Conservation (phyloP, 768 basidiomycete species). For the Cystobasidium tubakii region DNA sequence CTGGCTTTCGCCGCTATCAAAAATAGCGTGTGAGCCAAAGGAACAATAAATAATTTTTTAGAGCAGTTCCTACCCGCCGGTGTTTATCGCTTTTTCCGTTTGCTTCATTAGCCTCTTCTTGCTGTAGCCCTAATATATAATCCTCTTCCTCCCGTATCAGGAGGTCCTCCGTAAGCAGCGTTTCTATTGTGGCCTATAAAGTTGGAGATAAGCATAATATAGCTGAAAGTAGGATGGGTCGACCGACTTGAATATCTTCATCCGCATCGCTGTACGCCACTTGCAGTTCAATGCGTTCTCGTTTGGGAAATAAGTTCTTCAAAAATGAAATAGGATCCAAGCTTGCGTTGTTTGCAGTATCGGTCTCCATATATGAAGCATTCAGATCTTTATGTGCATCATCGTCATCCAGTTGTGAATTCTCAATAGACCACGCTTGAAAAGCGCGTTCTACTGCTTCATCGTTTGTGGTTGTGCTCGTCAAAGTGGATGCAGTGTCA, state of each 20-base stretch:
- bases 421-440: constrained; percentile 19
- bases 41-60: too few relatives aligned
- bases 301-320: constrained; percentile 31
- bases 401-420: constrained; percentile 4
- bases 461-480: constrained; percentile 14
- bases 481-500: background rate
- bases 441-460: constrained; percentile 33
- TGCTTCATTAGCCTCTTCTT: background rate
- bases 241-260: constrained; percentile 19
- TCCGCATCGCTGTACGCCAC: constrained; percentile 21
- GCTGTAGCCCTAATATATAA: background rate
- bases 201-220: background rate
- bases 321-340: constrained; percentile 30
- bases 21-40: background rate
- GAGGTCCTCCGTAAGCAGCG: constrained; percentile 26
- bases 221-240: background rate
- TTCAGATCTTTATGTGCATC: background rate
- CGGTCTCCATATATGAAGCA: background rate
- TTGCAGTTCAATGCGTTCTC: constrained; percentile 19
- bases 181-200: constrained; percentile 24
- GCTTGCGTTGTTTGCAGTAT: background rate
- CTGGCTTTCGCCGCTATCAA: constrained; percentile 12
- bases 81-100: background rate
- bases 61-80: background rate
- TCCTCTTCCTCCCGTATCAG: constrained; percentile 27